These are phyloP conservation scores for Paramecium octaurelia DNA, from an alignment of 73 alveolate species.

Conservation along the genomic window DNA sequence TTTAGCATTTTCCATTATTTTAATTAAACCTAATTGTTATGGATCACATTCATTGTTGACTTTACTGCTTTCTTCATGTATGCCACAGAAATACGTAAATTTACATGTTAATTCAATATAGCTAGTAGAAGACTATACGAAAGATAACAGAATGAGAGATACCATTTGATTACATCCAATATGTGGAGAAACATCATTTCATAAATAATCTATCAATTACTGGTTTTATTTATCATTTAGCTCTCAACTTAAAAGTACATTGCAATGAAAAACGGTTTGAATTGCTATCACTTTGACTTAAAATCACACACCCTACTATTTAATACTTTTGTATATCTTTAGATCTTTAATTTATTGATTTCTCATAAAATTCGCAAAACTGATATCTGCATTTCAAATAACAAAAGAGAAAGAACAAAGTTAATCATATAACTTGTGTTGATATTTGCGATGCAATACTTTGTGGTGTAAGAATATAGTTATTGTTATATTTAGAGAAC, in stretches of 20 bases:
- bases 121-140: not conserved
- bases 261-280: not conserved
- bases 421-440: not conserved
- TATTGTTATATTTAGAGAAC: not conserved
- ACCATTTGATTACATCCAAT: not conserved
- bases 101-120: not conserved
- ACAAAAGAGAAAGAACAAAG: not conserved
- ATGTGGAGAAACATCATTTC: slow-evolving; percentile 4
- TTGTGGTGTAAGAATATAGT: not conserved
- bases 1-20: not conserved
- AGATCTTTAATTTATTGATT: not conserved
- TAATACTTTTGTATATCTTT: not conserved
- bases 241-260: not conserved
- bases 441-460: not conserved
- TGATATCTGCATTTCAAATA: not conserved
- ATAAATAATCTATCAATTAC: not conserved
- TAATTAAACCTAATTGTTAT: not conserved
- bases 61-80: not conserved
- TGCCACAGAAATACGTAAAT: not conserved
- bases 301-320: not conserved
- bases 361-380: not conserved
- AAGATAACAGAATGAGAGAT: not conserved
- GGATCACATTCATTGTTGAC: not conserved
- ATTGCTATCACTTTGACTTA: not conserved
- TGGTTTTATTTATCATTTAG: not conserved